Base-by-base conservation (phyloP, 2,329 filamentous ascomycete genomes). In the Fusarium napiforme region DNA sequence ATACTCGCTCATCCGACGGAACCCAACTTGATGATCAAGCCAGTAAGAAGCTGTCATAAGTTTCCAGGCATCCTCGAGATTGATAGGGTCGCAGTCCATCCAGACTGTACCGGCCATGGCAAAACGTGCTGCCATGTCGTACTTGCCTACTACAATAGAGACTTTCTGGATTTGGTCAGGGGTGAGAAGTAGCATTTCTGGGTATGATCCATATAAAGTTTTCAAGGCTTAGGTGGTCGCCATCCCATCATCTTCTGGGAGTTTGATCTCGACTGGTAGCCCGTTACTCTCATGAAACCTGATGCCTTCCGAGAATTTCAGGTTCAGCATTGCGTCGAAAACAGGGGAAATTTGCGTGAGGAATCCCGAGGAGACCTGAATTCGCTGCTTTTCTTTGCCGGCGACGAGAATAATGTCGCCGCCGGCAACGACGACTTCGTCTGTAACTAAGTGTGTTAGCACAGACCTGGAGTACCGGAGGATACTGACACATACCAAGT, bases 321-420 rank as follows among this genome's bases (percentile, higher is more conserved):
- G 36, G 7, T 43, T 47, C 2, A 64, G 5, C 21, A 64, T 64
- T 0, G 37, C n/a, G 14, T 11, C 9, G 11, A 67, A 66, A 21
- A 21, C 37, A 8, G 37, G 19, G 19, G 37, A 21, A 8, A 7
- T 1, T 3, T 21, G 37, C 0, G 8, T 39, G 1, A 39, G 11
- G 1, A 39, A 39, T 2, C 7, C 37, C 10, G 37, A 12, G 12
- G 18, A 39, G 10, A 39, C 37, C 37, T 39, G 37, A 1, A 39
- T 3, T 39, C 37, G 37, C 1, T 1, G 19, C 37, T 39, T 2
- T 6, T 11, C 11, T 39, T 39, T 19, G 3, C 19, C 37, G 37
- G 8, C 37, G 37, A 39, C 19, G 37, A 39, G 37, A 39, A 39
- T 39, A 0, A 21, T 39, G 7, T 39, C 37, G 10, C 37, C 37